phyloP scores from a whole-genome alignment of 2,329 filamentous ascomycete genomes.

The Fusarium sp. region DNA sequence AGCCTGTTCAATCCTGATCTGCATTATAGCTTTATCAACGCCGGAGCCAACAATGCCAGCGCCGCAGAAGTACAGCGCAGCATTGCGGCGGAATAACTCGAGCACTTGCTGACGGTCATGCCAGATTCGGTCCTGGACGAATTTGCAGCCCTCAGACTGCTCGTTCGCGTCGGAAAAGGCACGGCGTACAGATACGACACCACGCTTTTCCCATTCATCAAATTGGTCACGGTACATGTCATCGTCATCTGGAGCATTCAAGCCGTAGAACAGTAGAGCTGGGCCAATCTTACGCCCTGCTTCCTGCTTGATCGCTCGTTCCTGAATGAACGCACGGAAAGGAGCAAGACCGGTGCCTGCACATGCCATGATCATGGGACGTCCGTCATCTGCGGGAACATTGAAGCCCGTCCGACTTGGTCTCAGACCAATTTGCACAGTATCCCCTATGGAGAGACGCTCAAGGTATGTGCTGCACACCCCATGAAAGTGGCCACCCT shows the following conservation, averaged over 20 bases:
- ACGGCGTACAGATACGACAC: no score
- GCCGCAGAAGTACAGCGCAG: slow-evolving; percentile 74
- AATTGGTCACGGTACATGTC: no score
- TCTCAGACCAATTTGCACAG: no score
- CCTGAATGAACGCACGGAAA: slow-evolving; percentile 71
- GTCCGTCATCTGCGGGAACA: no score
- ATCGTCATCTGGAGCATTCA: no score
- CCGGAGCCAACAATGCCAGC: background rate
- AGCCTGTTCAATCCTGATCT: background rate
- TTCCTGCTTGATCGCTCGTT: slow-evolving; percentile 63
- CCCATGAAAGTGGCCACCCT: no score
- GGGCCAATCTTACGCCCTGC: slow-evolving; percentile 66
- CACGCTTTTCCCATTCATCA: no score
- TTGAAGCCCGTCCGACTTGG: no score
- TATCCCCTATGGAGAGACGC: no score
- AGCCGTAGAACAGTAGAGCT: slow-evolving; percentile 73
- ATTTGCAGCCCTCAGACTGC: slow-evolving; percentile 57
- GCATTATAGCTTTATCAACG: background rate
- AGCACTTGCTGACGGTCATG: slow-evolving; percentile 51
- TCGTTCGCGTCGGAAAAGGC: background rate
- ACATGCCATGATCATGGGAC: slow-evolving; percentile 56
- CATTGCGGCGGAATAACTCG: slow-evolving; percentile 55
- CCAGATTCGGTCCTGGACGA: slow-evolving; percentile 59
- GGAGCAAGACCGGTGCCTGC: slow-evolving; percentile 69
- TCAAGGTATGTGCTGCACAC: no score